phyloP scores from a whole-genome alignment of 2,329 filamentous ascomycete species.

The Phaeosphaeriaceae sp. region DNA sequence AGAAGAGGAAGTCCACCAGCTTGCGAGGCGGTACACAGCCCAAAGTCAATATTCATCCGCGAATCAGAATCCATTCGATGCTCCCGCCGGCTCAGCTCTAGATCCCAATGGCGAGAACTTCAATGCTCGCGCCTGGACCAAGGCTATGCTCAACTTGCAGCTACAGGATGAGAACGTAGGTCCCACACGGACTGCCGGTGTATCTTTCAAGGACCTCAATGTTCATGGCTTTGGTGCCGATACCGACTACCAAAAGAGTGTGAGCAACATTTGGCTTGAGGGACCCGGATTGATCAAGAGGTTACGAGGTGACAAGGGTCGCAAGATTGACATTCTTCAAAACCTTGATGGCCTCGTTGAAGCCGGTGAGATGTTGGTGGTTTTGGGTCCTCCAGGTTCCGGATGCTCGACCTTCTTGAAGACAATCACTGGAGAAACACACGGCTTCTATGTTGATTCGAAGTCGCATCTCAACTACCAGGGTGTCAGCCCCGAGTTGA shows the following conservation, averaged over 20 bases:
- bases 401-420: conserved; percentile 87
- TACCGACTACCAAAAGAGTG: conserved; percentile 60
- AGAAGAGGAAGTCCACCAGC: conserved; percentile 47
- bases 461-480: conserved; percentile 83
- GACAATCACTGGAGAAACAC: conserved; percentile 81
- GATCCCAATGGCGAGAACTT: conserved; percentile 57
- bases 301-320: conserved; percentile 40
- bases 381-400: conserved; percentile 71
- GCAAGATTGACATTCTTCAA: conserved; percentile 69
- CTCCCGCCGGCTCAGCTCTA: conserved; percentile 51
- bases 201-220: conserved; percentile 56
- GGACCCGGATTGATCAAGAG: conserved; percentile 47
- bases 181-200: conserved; percentile 54
- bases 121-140: conserved; percentile 57
- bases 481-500: conserved; percentile 73
- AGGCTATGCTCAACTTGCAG: conserved; percentile 57
- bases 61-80: conserved; percentile 48
- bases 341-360: conserved; percentile 72
- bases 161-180: conserved; percentile 50
- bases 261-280: conserved; percentile 56
- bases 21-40: conserved; percentile 52
- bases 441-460: conserved; percentile 76
- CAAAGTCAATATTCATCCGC: conserved; percentile 48
- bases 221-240: conserved; percentile 58
- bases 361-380: conserved; percentile 77